Evolutionary conservation across 306 rosid species (phyloP), one percentile per base, ranked within the genome.

Genomic region (Senna siamea): DNA sequence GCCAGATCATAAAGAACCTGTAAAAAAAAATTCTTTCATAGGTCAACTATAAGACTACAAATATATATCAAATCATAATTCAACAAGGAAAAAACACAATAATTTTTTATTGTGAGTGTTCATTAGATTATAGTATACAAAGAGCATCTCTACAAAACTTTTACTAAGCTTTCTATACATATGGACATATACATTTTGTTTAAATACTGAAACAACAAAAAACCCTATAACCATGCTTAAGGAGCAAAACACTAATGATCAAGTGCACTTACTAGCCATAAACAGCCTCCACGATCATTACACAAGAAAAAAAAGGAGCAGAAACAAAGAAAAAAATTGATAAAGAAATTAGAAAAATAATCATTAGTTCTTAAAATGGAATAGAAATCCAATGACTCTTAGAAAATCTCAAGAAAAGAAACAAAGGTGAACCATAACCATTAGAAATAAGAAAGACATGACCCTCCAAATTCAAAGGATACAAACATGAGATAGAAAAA

Each of bases 1-100:
- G 98, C 96, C 79, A 93, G 79, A 78, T 80, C 84, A 75, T 90
- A 88, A 65, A 91, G 88, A 83, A 93, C 97, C 98, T 93, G 64
- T 82, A 83, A 81, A 78, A 47, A 51, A 66, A 61, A 75, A 47
- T 62, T 54, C 46, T 26, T 77, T 72, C 81, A 47, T 30, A 47
- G 28, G n/a, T 4, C 41, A 40, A 15, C 70, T 59, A 26, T 59
- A 72, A 46, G 61, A 69, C 62, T 26, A 7, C 38, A 35, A 72
- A n/a, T n/a, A 22, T 64, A 65, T 46, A 66, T 69, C 26, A 60
- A 78, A 75, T 26, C 67, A 51, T 9, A 59, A n/a, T 56, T 54
- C 19, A 55, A 28, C 22, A 59, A 26, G n/a, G 60, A 32, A 52
- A 32, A 47, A 60, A 28, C 6, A 65, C 56, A 28, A 64, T 30